Evolutionary conservation across 2,329 filamentous ascomycete genomes (phyloP).

Genomic region (Fusarium globosum): DNA sequence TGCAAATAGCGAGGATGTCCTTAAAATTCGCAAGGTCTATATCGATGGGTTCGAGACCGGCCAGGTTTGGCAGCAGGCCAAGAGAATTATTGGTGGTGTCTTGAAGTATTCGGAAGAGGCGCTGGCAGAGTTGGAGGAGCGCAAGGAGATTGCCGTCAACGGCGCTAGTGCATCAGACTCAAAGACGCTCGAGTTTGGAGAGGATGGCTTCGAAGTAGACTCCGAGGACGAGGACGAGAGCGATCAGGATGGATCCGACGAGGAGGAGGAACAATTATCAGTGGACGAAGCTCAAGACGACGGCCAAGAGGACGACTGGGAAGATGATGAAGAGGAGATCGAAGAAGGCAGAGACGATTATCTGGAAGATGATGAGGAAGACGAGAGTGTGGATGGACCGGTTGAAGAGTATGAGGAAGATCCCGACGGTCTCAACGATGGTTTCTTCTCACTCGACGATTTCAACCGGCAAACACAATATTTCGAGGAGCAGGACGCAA

Average conservation of each 20-base stretch:
- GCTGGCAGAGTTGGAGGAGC: constrained; percentile 62
- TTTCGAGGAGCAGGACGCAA: constrained; percentile 85
- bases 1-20: constrained; percentile 60
- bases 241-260: constrained; percentile 46
- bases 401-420: constrained; percentile 66
- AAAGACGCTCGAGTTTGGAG: constrained; percentile 42
- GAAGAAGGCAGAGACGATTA: constrained; percentile 50
- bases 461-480: constrained; percentile 96
- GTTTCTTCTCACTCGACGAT: constrained; percentile 96
- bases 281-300: constrained; percentile 39
- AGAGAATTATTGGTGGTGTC: constrained; percentile 76
- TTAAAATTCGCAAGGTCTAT: constrained; percentile 86
- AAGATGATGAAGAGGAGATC: constrained; percentile 51
- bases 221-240: constrained; percentile 48
- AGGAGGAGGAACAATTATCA: constrained; percentile 41
- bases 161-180: constrained; percentile 52
- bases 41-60: constrained; percentile 86
- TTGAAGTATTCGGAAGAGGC: constrained; percentile 60
- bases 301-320: constrained; percentile 48
- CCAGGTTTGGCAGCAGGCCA: constrained; percentile 95
- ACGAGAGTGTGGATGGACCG: constrained; percentile 55
- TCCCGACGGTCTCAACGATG: constrained; percentile 89
- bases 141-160: constrained; percentile 56
- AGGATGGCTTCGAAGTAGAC: constrained; percentile 47
- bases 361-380: constrained; percentile 51